Evolutionary conservation across 805 yeast genomes (phyloP).

Genomic region (Metschnikowia orientalis): DNA sequence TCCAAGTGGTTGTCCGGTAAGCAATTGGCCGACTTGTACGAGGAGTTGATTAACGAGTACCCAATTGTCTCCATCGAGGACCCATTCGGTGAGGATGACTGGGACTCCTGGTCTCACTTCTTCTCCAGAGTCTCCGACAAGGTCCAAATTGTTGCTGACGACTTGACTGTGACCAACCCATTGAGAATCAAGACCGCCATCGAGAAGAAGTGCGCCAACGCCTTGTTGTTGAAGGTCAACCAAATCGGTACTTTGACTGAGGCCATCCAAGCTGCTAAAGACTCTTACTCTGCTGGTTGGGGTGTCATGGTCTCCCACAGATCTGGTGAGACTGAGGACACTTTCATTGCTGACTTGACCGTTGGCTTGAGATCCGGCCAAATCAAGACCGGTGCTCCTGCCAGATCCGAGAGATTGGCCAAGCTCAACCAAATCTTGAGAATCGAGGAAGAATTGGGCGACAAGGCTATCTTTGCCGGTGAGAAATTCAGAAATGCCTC

Average conservation of each 20-base stretch:
- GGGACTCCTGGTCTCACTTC: conserved; percentile 97
- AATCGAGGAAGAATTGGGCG: conserved; percentile 98
- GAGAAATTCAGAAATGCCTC: conserved; percentile 67
- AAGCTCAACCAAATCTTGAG: conserved; percentile 97
- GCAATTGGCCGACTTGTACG: conserved; percentile 83
- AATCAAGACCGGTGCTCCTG: conserved; percentile 99
- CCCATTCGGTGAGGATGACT: conserved; percentile 99
- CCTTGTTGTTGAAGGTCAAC: conserved; percentile 94
- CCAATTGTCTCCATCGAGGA: conserved; percentile 98
- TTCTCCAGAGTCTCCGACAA: conserved; percentile 58
- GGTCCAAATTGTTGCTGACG: conserved; percentile 95
- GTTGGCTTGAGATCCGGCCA: conserved; percentile 99
- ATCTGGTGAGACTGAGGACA: conserved; percentile 99
- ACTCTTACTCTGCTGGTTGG: conserved; percentile 95
- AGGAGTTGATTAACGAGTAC: conserved; percentile 74
- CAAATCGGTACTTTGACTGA: conserved; percentile 97
- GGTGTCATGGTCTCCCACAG: conserved; percentile 99
- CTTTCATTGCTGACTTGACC: conserved; percentile 94
- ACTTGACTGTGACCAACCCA: conserved; percentile 98
- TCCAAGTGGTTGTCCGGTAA: conserved; percentile 88
- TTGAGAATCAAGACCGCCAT: conserved; percentile 90
- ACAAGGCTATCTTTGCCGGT: conserved; percentile 96
- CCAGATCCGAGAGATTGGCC: conserved; percentile 99
- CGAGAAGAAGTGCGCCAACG: conserved; percentile 93
- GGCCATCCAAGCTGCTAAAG: conserved; percentile 95